Evolutionary conservation across 1,284 basidiomycete genomes (phyloP).

Genomic region (Heliocybe sulcata): DNA sequence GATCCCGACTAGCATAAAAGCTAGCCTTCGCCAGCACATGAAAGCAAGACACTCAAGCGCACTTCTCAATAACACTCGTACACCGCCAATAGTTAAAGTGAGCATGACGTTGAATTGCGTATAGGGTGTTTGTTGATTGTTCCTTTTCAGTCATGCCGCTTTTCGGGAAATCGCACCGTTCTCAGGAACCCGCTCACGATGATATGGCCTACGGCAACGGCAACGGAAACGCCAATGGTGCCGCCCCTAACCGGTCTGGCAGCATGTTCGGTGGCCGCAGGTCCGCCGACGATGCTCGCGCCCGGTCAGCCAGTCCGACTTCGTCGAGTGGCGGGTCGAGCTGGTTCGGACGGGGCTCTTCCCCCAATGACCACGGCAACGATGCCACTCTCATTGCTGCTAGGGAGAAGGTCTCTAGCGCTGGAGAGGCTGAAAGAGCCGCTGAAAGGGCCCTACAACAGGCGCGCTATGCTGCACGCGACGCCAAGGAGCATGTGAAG

Average conservation of each 20-base stretch:
- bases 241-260: conserved; percentile 13
- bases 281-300: conserved; percentile 3
- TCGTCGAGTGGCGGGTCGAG: background rate
- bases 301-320: background rate
- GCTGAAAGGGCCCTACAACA: conserved; percentile 45
- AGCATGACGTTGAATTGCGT: too few relatives aligned
- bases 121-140: background rate
- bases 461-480: conserved; percentile 38
- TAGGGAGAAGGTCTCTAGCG: conserved; percentile 43
- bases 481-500: conserved; percentile 46
- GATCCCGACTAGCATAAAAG: background rate
- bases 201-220: too few relatives aligned
- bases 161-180: conserved; percentile 14
- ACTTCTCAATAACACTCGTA: background rate
- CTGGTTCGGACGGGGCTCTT: background rate
- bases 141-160: conserved; percentile 1
- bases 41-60: background rate
- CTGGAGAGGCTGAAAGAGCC: conserved; percentile 45
- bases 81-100: too few relatives aligned
- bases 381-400: conserved; percentile 47
- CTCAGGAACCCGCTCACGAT: conserved; percentile 11
- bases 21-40: too few relatives aligned
- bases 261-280: conserved; percentile 13
- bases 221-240: too few relatives aligned
- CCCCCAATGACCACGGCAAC: conserved; percentile 15